Evolutionary conservation across 2,329 filamentous ascomycete species (phyloP), one percentile per base, ranked within the genome.

Genomic region (Dactylellina drechsleri): DNA sequence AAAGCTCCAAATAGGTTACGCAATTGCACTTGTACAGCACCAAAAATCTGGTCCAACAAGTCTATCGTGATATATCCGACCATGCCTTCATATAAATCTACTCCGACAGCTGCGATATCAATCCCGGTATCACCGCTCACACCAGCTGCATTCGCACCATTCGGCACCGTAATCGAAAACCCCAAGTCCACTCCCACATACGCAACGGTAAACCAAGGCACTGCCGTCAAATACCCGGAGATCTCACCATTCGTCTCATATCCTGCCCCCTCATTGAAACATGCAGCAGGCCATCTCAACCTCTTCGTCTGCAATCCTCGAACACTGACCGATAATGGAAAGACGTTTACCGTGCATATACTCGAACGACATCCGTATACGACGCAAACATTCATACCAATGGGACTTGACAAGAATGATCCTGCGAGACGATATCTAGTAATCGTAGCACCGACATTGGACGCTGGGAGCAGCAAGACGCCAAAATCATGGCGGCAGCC

Each of bases 361-460:
- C 87, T 98, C 31, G 95, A 99, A 82, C 86, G 95, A 45, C 95
- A 99, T 82, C 94, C 95, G 0, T 98, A 89, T 82, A 98, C 95
- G 0, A 92, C 92, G 0, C 95, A 99, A 83, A 97, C 93, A 0
- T 98, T 99, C 82, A 86, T 92, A 50, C 95, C 95, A 0, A 84
- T 97, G 59, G 87, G 87, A 41, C 79, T 89, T 28, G 80, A 81
- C 54, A 78, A 82, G 10, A 79, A 81, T 4, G 83, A 85, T 62
- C 50, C 62, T 15, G 43, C 54, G 15, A 70, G 84, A 10, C 83
- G 84, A 20, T 97, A 94, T 81, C 86, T 99, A 26, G 91, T 98
- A 76, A 88, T 98, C 77, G 94, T 98, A 18, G 94, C 94, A 16
- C 93, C 94, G 0, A 92, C 88, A 12, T 82, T 92, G 10, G 58